Conservation (phyloP, 2,329 filamentous ascomycete species). For the Ophiostoma populinum region DNA sequence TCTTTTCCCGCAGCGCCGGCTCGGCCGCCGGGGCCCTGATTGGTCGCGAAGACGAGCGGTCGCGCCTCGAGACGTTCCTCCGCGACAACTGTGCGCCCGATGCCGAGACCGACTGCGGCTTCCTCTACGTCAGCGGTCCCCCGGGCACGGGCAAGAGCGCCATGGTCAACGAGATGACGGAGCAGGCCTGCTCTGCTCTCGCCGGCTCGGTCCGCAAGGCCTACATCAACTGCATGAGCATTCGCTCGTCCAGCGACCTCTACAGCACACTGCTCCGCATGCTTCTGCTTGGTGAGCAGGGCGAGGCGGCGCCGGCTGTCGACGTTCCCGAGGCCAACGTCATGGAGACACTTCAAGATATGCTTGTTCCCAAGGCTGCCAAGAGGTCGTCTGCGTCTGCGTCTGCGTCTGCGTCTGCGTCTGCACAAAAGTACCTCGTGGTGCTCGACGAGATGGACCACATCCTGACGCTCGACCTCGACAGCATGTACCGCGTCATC, state of each 20-base stretch:
- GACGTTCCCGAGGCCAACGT: slow-evolving; percentile 47
- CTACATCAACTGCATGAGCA: slow-evolving; percentile 94
- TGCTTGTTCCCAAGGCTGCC: slow-evolving; percentile 44
- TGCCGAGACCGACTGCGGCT: slow-evolving; percentile 48
- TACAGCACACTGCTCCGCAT: slow-evolving; percentile 65
- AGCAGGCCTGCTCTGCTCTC: slow-evolving; percentile 33
- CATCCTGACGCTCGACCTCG: slow-evolving; percentile 72
- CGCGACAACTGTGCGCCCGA: slow-evolving; percentile 16
- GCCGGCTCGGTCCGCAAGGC: slow-evolving; percentile 42
- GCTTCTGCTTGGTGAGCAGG: too few relatives aligned
- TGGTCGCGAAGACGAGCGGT: slow-evolving; percentile 53
- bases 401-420: slow-evolving; percentile 16
- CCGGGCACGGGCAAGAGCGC: slow-evolving; percentile 96
- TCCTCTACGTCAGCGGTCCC: slow-evolving; percentile 86
- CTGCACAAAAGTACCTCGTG: slow-evolving; percentile 59
- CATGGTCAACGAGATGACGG: slow-evolving; percentile 66
- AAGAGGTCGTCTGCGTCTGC: slow-evolving; percentile 11
- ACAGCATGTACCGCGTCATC: slow-evolving; percentile 84
- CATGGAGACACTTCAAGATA: slow-evolving; percentile 46
- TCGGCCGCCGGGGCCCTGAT: slow-evolving; percentile 58
- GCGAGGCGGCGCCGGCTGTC: neutral
- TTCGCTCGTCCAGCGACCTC: slow-evolving; percentile 74
- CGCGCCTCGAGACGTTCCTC: slow-evolving; percentile 54
- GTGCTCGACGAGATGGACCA: slow-evolving; percentile 92
- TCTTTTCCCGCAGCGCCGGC: slow-evolving; percentile 67